A percentile compares a stretch with the other conserved stretches of the same genome.
These are phyloP conservation scores for Arachnopeziza araneosa DNA, from an alignment of 2,329 filamentous ascomycete genomes.

Conservation along the genomic window DNA sequence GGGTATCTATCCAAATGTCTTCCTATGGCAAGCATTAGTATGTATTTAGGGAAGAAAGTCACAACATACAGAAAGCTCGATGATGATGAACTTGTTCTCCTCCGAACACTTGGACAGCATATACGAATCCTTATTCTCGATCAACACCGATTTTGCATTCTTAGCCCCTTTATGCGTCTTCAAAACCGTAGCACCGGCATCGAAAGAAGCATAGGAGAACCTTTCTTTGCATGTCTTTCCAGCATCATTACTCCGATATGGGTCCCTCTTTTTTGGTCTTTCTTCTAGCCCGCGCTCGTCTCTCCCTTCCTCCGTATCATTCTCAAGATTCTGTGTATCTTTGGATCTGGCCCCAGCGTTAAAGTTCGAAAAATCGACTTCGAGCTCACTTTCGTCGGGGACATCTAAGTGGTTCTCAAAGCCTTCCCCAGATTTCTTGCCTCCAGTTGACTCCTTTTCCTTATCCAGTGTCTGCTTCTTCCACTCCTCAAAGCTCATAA, in stretches of 20 bases:
- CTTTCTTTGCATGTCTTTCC: constrained; percentile 97
- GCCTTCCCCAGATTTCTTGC: constrained; percentile 44
- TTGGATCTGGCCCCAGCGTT: constrained; percentile 34
- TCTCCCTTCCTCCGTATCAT: constrained; percentile 20
- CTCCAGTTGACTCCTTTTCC: constrained; percentile 67
- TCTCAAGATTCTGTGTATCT: constrained; percentile 17
- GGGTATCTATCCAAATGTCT: constrained; percentile 78
- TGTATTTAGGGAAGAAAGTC: neutral
- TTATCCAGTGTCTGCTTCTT: constrained; percentile 88
- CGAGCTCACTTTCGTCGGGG: constrained; percentile 85
- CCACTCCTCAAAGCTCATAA: constrained; percentile 98
- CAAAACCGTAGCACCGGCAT: constrained; percentile 87
- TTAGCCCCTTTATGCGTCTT: constrained; percentile 86
- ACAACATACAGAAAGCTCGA: constrained; percentile 74
- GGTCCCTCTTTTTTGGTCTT: constrained; percentile 25
- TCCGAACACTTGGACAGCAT: constrained; percentile 90
- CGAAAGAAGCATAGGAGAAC: constrained; percentile 96
- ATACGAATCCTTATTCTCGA: constrained; percentile 98
- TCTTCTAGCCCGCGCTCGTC: constrained; percentile 16
- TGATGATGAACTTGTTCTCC: constrained; percentile 86
- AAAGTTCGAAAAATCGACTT: constrained; percentile 52
- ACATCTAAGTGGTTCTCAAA: constrained; percentile 68
- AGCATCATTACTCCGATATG: constrained; percentile 76
- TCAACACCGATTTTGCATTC: constrained; percentile 79
- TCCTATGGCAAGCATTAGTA: constrained; percentile 24